These are phyloP conservation scores for Setaria italica DNA, from an alignment of 202 grass and related monocot species.

Conservation along the genomic window DNA sequence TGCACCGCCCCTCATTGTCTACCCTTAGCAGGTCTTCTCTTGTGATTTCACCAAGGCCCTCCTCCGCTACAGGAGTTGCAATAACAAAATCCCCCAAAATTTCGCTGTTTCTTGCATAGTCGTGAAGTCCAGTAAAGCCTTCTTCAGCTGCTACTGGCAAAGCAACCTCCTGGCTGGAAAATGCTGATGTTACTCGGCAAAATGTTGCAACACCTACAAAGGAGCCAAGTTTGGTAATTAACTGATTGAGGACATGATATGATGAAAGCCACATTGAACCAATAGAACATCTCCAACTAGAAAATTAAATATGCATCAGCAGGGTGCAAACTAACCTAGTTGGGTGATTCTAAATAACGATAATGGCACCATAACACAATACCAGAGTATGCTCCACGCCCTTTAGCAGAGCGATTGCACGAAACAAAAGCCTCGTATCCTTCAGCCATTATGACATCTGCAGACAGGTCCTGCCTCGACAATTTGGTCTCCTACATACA, in stretches of 20 bases:
- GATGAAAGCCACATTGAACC: constrained; percentile 3
- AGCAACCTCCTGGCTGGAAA: constrained; percentile 78
- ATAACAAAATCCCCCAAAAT: constrained; percentile 57
- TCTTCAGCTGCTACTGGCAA: constrained; percentile 86
- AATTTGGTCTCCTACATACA: constrained; percentile 91
- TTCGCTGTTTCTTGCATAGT: constrained; percentile 54
- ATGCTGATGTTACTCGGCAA: constrained; percentile 85
- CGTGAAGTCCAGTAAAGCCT: constrained; percentile 83
- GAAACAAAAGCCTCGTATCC: constrained; percentile 96
- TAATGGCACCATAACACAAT: not conserved
- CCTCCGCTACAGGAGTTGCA: constrained; percentile 55
- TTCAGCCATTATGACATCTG: constrained; percentile 80
- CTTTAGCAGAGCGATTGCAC: constrained; percentile 74
- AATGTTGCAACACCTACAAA: constrained; percentile 88
- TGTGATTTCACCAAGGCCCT: constrained; percentile 72
- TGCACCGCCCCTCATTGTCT: constrained; percentile 85
- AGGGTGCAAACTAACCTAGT: not conserved
- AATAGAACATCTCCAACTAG: not conserved
- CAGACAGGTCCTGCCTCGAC: constrained; percentile 83
- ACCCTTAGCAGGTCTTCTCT: constrained; percentile 75
- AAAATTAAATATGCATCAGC: not conserved
- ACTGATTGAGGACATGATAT: not conserved
- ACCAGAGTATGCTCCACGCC: constrained; percentile 83
- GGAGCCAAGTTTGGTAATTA: constrained; percentile 11
- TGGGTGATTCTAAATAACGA: not conserved